Base-by-base conservation (phyloP, 352 stramenopile genomes). In the Pythium phragmiticola region DNA sequence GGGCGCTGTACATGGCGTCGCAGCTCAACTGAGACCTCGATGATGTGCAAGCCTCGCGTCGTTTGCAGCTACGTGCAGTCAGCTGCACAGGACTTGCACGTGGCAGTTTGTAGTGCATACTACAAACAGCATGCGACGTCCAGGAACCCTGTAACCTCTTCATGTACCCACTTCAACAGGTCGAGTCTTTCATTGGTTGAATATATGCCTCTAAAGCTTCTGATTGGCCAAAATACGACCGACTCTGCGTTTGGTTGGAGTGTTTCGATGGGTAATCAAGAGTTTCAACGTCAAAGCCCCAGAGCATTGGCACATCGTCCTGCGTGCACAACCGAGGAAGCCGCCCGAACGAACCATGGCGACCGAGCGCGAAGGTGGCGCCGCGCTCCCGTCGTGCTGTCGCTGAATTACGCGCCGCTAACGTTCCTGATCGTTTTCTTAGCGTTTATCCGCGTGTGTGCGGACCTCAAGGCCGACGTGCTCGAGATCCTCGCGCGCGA, bases 381-480 rank as follows among this genome's bases (percentile, higher is more conserved):
- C 26, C 26, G 26, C 26, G 26, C 26, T 30, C 26, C 26, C 26
- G 26, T 30, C 26, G 26, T 30, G 26, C 26, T 30, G 26, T 5
- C 4, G 3, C 26, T 30, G 4, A 3, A 30, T 30, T 0, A 30
- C 26, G 26, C 26, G 26, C 26, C 26, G 26, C 26, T 30, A 30
- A 30, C 4, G 26, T 30, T 30, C 26, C 26, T 30, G 3, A 5
- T 30, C 26, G 2, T 30, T 34, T 16, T 52, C 46, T 34, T 52
- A 95, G 88, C 94, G 53, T 96, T 96, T 55, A 81, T 95, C 66
- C 64, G 73, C 30, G 67, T 93, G 41, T 95, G 81, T 60, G 66
- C 60, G 2, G 76, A 80, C 51, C 81, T 96, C 60, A 93, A 92
- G 78, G 66, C 77, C 36, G 84, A 93, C 50, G 76, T 95, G 61